A percentile compares a stretch with the other conserved stretches of the same genome.
Conservation (phyloP, 139 green algal species). For the Chlorokybus atmophyticus region DNA sequence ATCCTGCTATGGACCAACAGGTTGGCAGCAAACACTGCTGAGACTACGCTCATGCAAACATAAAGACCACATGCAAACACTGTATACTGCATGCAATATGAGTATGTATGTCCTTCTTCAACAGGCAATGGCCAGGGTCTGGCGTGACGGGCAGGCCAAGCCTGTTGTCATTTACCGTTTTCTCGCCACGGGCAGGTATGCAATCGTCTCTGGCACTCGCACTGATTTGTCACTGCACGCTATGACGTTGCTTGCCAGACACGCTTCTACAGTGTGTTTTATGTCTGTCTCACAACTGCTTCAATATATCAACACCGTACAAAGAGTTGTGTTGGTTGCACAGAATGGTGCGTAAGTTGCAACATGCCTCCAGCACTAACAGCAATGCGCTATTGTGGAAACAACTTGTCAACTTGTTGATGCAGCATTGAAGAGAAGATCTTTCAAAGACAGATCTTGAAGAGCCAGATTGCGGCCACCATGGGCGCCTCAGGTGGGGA, state of each 20-base stretch:
- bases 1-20: slow-evolving; percentile 69
- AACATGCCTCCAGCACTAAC: neutral
- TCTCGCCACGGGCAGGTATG: slow-evolving; percentile 56
- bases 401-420: neutral
- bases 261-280: too few species aligned
- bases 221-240: neutral
- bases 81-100: too few species aligned
- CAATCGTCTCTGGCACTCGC: neutral
- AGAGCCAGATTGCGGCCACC: slow-evolving; percentile 28
- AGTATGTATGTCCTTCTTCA: slow-evolving; percentile 2
- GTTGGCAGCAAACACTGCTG: too few species aligned
- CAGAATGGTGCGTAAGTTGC: neutral
- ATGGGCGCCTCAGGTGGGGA: neutral
- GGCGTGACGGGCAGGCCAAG: slow-evolving; percentile 92
- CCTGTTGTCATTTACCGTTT: slow-evolving; percentile 94
- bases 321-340: neutral
- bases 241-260: neutral
- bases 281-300: too few species aligned
- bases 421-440: slow-evolving; percentile 95
- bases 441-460: slow-evolving; percentile 86
- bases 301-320: neutral
- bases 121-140: slow-evolving; percentile 63
- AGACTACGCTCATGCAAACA: too few species aligned
- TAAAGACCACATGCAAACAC: too few species aligned
- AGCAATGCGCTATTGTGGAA: neutral